Conservation (phyloP, 2,329 filamentous ascomycete genomes). For the Tolypocladium amazonense region DNA sequence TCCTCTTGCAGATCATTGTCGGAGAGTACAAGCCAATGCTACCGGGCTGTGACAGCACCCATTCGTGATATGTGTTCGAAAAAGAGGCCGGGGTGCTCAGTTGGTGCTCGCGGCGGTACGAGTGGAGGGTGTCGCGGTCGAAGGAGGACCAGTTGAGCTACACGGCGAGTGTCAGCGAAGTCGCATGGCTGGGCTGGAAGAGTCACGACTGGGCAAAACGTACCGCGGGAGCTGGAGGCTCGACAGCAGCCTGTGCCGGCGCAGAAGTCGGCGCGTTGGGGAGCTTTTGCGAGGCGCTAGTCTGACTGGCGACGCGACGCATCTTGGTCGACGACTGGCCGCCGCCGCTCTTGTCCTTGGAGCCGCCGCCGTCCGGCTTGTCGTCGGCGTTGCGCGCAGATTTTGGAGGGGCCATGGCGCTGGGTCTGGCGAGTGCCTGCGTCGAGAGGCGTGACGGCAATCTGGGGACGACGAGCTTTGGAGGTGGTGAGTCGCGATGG, state of each 20-base stretch:
- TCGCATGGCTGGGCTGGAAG: background rate
- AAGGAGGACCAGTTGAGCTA: constrained; percentile 59
- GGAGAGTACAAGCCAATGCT: constrained; percentile 64
- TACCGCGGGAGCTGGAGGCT: constrained; percentile 23
- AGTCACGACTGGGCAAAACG: constrained; percentile 7
- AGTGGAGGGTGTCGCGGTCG: constrained; percentile 57
- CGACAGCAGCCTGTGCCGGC: constrained; percentile 16
- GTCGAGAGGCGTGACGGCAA: background rate
- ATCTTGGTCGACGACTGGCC: constrained; percentile 40
- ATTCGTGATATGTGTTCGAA: constrained; percentile 49
- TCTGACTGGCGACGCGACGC: constrained; percentile 43
- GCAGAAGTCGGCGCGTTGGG: constrained; percentile 26
- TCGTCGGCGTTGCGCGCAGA: constrained; percentile 32
- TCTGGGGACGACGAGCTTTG: background rate
- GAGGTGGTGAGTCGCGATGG: background rate
- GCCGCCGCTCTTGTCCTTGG: constrained; percentile 34
- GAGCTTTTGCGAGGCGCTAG: constrained; percentile 31
- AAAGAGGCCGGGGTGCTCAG: constrained; percentile 63
- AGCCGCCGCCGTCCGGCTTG: constrained; percentile 28
- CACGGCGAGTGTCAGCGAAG: background rate
- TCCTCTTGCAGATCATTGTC: constrained; percentile 59
- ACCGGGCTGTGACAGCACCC: constrained; percentile 48
- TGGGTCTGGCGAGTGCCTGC: background rate
- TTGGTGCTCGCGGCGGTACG: constrained; percentile 64
- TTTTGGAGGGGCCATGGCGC: constrained; percentile 35